phyloP scores from a whole-genome alignment of 176 grass and related monocot genomes.

The Musa schizocarpa region DNA sequence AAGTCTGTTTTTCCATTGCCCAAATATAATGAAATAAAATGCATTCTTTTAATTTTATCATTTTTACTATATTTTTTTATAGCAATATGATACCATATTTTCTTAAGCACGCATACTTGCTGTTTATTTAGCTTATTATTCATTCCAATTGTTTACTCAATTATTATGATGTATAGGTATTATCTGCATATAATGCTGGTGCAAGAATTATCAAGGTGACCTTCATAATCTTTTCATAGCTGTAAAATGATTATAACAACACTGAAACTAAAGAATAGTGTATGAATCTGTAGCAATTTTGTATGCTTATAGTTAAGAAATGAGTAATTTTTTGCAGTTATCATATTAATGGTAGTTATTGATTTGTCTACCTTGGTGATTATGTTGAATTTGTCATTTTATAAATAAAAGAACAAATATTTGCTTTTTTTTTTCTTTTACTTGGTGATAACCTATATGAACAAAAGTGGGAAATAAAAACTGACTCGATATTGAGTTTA shows the following conservation, averaged over 20 bases:
- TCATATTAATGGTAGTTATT: neutral
- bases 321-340: neutral
- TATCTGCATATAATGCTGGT: conserved; percentile 60
- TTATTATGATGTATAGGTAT: conserved; percentile 40
- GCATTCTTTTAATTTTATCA: neutral
- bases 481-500: neutral
- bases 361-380: neutral
- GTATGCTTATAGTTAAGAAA: neutral
- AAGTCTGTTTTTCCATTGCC: conserved; percentile 1
- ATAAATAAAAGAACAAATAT: too few relatives aligned
- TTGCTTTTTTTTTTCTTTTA: neutral
- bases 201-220: conserved; percentile 69
- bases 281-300: neutral
- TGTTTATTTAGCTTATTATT: neutral
- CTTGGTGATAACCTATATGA: too few relatives aligned
- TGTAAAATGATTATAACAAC: neutral
- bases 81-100: neutral
- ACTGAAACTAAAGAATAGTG: neutral
- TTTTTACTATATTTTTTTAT: neutral
- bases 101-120: neutral
- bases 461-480: too few relatives aligned
- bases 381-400: too few relatives aligned
- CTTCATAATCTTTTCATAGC: neutral
- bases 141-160: conserved; percentile 18
- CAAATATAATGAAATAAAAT: neutral